Evolutionary conservation across 2,329 filamentous ascomycete genomes (phyloP), one percentile per base, ranked within the genome.

Genomic region (Penicillium hordei): DNA sequence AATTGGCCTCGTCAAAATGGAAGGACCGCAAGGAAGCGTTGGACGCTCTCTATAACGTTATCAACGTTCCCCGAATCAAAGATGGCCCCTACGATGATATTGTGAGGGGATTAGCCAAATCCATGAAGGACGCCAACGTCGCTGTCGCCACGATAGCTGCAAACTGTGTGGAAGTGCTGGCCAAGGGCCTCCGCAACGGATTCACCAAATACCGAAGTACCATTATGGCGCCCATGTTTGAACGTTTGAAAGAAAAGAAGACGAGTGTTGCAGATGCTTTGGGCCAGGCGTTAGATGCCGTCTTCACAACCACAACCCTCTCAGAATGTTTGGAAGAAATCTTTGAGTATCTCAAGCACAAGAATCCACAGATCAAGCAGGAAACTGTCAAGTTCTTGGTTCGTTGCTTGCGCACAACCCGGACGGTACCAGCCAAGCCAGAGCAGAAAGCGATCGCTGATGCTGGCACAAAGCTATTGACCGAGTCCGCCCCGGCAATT

Each of bases 71-170:
- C 15, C 85, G 89, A 60, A 96, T 99, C 74, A 95, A 96, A 74
- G 93, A 97, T 66, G 90, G 86, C 7, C 89, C 91, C 54, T 97
- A 92, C 70, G 86, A 88, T 72, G 93, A 97, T 68, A 83, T 97
- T 65, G 86, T 90, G 55, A 85, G 90, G 60, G 88, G 86, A 4
- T 82, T 97, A 54, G 93, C 94, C 44, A 99, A 97, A 76, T 91
- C 86, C 67, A 99, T 99, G 94, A 99, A 99, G 76, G 95, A 99
- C 67, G 94, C 95, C 67, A 99, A 99, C 71, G 89, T 99, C 65
- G 89, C 91, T 5, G 94, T 97, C 48, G 94, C 97, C 21, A 94
- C 89, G 1, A 88, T 94, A 63, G 93, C 95, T 6, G 94, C 93
- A 3, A 93, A 95, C 68, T 96, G 93, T 75, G 89, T 97, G 34